Evolutionary conservation across 495 filamentous ascomycete genomes (phyloP).

Genomic region (Penicillium canescens): DNA sequence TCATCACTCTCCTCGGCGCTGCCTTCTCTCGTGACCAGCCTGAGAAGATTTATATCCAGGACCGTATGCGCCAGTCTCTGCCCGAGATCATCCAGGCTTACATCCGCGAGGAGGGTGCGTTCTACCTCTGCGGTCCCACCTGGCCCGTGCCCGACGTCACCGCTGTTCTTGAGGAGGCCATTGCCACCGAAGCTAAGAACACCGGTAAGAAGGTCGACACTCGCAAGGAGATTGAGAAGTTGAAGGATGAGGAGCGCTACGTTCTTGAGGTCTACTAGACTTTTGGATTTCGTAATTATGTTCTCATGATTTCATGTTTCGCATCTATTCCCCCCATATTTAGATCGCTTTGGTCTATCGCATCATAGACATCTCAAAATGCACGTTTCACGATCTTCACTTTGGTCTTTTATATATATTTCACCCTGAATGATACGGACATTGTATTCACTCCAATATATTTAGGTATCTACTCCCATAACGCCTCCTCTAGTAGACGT

Average conservation of each 20-base stretch:
- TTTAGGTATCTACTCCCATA: no score
- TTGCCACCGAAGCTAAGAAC: conserved; percentile 70
- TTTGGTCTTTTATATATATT: no score
- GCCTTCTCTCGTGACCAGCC: conserved; percentile 97
- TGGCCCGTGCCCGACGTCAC: conserved; percentile 99
- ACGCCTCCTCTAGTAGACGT: no score
- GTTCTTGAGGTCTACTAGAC: conserved; percentile 91
- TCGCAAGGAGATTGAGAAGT: conserved; percentile 90
- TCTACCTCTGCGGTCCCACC: conserved; percentile 96
- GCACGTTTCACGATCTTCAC: no score
- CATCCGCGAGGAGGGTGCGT: conserved; percentile 81
- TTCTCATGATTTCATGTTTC: conserved; percentile 20
- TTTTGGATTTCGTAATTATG: not conserved
- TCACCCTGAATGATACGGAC: no score
- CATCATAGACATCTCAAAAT: not conserved
- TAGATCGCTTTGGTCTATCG: conserved; percentile 21
- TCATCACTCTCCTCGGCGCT: conserved; percentile 89
- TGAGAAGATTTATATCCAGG: conserved; percentile 99
- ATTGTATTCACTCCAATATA: no score
- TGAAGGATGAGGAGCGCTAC: conserved; percentile 93
- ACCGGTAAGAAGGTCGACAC: conserved; percentile 78
- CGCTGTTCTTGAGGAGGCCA: conserved; percentile 88
- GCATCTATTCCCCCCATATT: conserved; percentile 23
- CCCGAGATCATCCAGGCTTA: conserved; percentile 88
- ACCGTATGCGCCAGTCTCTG: conserved; percentile 89